phyloP scores from a whole-genome alignment of 2,329 filamentous ascomycete species.

The Clathrospora elynae region DNA sequence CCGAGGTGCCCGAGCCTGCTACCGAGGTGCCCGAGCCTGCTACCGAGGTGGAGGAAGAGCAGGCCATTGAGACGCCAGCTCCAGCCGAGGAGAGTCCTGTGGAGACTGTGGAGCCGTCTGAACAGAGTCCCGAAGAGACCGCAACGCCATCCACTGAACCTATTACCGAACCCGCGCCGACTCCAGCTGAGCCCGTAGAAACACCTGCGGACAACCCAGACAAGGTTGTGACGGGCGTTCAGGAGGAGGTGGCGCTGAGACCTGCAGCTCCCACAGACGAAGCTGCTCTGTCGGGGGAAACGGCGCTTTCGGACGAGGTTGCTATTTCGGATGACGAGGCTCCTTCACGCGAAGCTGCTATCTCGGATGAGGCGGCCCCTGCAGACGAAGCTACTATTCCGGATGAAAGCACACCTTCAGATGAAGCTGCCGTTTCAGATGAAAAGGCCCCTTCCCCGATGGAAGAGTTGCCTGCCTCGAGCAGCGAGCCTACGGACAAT shows the following conservation, averaged over 20 bases:
- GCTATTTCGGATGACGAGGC: slow-evolving; percentile 45
- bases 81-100: slow-evolving; percentile 7
- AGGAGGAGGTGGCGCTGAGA: slow-evolving; percentile 51
- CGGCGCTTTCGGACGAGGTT: slow-evolving; percentile 1
- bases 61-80: slow-evolving; percentile 8
- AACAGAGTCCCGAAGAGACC: background rate
- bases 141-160: slow-evolving; percentile 3
- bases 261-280: slow-evolving; percentile 47
- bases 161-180: too few relatives aligned
- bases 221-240: slow-evolving; percentile 50
- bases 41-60: slow-evolving; percentile 1
- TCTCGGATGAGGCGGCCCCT: slow-evolving; percentile 40
- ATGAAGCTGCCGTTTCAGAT: slow-evolving; percentile 44
- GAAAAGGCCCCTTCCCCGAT: slow-evolving; percentile 44
- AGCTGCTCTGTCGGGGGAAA: slow-evolving; percentile 46
- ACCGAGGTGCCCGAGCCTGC: background rate
- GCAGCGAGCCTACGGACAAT: slow-evolving; percentile 1
- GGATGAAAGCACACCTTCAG: slow-evolving; percentile 46
- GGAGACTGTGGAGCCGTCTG: background rate
- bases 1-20: background rate
- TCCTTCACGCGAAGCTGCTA: background rate
- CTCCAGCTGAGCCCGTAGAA: slow-evolving; percentile 3
- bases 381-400: slow-evolving; percentile 42
- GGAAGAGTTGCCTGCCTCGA: slow-evolving; percentile 26
- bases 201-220: slow-evolving; percentile 48